Evolutionary conservation across 352 stramenopile genomes (phyloP).

Genomic region (Phytophthora litchii): DNA sequence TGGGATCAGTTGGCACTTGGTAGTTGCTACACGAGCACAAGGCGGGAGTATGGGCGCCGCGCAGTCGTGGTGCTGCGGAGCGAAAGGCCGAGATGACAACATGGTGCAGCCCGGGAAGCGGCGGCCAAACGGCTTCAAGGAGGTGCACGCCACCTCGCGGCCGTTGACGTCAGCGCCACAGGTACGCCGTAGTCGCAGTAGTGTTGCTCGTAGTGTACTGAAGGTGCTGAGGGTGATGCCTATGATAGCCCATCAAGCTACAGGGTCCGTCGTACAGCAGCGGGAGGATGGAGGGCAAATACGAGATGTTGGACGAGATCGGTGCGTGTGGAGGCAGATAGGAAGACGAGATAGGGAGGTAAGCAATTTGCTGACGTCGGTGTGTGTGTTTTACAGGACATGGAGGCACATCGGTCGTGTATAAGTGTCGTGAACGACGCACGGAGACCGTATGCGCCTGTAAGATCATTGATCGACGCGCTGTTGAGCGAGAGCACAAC

Average conservation of each 20-base stretch:
- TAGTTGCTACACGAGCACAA: not conserved
- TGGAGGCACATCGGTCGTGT: constrained; percentile 85
- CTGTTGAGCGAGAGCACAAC: constrained; percentile 73
- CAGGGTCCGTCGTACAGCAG: constrained; percentile 71
- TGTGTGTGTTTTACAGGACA: constrained; percentile 49
- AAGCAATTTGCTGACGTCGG: not conserved
- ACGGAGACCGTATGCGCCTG: constrained; percentile 65
- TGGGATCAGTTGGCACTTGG: no score
- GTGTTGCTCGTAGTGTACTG: not conserved
- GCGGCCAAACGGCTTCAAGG: constrained; percentile 48
- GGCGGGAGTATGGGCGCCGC: constrained; percentile 38
- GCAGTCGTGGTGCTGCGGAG: constrained; percentile 65
- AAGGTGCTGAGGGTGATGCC: not conserved
- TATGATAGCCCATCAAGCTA: constrained; percentile 67
- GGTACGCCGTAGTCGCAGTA: constrained; percentile 15
- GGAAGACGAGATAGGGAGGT: not conserved
- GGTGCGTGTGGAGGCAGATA: constrained; percentile 44
- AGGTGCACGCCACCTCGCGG: constrained; percentile 26
- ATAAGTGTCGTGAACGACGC: constrained; percentile 75
- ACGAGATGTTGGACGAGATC: constrained; percentile 84
- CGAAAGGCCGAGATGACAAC: constrained; percentile 36
- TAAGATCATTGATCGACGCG: constrained; percentile 89
- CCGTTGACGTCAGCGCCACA: constrained; percentile 44
- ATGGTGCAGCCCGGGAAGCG: constrained; percentile 48
- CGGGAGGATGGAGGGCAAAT: constrained; percentile 81